Base-by-base conservation (phyloP, 2,329 filamentous ascomycete species). In the Xylaria sp. region DNA sequence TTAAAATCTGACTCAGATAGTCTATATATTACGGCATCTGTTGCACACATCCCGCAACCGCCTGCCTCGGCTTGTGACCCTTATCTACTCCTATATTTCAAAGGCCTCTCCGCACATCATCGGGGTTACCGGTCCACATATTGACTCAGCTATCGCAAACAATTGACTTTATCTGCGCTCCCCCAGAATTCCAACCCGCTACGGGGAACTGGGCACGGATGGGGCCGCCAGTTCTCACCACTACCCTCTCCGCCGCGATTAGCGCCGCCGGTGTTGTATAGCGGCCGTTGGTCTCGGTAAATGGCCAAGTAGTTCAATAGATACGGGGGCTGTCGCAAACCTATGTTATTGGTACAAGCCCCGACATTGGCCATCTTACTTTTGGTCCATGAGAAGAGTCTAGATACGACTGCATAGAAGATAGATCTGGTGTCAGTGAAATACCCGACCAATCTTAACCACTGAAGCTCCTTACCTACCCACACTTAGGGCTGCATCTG, bases 1-100 rank as follows among this genome's bases (percentile, higher is more conserved):
- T 62, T 46, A 41, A 58, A 54, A 58, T 62, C 59, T 64, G 55
- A 64, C 46, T 64, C 62, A 64, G 62, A 62, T 55, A 59, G 60
- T 57, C 56, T 53, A 58, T 23, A 21, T 47, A 23, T 49, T 49
- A 9, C 13, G 38, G n/a, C 11, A 9, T 29, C 35, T 43, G 33
- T 37, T 54, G 48, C 54, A 46, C 41, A 23, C 19, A 25, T 25
- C 27, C 19, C 23, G 11, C 29, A 17, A n/a, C 23, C 27, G n/a
- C 29, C 17, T 23, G 23, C 46, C 29, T 15, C 33, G 25, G 54
- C 43, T 17, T 47, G 44, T 21, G 46, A 40, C 48, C 54, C 54
- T 54, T 52, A 62, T 59, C 55, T 41, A 23, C 43, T 27, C 33
- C 33, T 21, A 43, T 52, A n/a, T 54, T 49, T 27, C 29, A 21